Evolutionary conservation across 2,329 filamentous ascomycete genomes (phyloP), one percentile per base, ranked within the genome.

Genomic region (Neofusicoccum kwambonambiense): DNA sequence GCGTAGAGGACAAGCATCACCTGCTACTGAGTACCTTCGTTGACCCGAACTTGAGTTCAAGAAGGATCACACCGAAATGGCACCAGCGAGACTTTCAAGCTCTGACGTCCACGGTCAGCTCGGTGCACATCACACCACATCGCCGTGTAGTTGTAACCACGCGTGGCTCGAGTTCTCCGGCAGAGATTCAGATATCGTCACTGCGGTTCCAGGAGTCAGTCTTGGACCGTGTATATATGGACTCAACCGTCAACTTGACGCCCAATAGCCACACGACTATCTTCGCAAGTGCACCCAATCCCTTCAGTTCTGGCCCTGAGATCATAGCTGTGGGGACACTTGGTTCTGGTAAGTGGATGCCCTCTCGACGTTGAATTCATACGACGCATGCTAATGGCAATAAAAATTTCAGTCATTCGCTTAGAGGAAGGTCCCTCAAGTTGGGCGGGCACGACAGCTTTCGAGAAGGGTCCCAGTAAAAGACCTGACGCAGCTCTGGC

Each of bases 11-110:
- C 13, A 31, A 35, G 35, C 31, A 35, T 5, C 31, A 60, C 31
- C 45, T 52, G 41, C 49, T 64, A 8, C 31, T 54, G n/a, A 64
- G 61, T 12, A 64, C 61, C 3, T 64, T 64, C 50, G 61, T 64
- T 6, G 61, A 64, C 27, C 61, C 61, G 12, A 45, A 64, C 9
- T 15, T 47, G 15, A 54, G 37, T 34, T 45, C 27, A 27, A 64
- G 49, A 35, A 54, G 61, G 42, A 44, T 60, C 12, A 41, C 39
- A 6, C 61, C 61, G 5, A 45, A 22, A 27, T 64, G 61, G 61
- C 61, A 64, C 9, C 49, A 39, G 34, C 37, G 61, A 44, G 51
- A 45, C 13, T 45, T 44, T 7, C 37, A 54, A 31, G 39, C 50
- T n/a, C 4, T 54, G 12, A 44, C 5, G 9, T 64, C 62, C 34